Evolutionary conservation across 1,284 basidiomycete genomes (phyloP), one percentile per base, ranked within the genome.

Genomic region (Athelia psychrophila): DNA sequence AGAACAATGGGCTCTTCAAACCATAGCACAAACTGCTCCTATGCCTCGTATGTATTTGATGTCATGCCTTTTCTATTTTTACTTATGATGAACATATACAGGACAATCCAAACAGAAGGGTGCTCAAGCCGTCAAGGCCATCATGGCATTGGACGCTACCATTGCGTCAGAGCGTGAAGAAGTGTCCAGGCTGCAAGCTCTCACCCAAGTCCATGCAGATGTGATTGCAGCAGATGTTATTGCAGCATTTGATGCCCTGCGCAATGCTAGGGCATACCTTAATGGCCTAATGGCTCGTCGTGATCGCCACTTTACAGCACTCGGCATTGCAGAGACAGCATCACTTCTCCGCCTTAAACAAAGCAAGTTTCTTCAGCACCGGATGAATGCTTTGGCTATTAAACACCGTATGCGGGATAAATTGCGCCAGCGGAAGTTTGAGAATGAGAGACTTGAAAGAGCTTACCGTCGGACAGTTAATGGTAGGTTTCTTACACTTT

Each of bases 311-410:
- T 19, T 48, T 13, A 30, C 50, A n/a, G 50, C 24, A 3, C 47
- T 53, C 13, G 52, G 53, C 18, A 30, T 30, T 30, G 22, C 13
- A 23, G 53, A 54, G 42, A 22, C 44, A 56, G 42, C 46, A 10
- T 20, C 42, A n/a, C 47, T 56, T 9, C 3, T 22, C 4, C 35
- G 25, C n/a, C 30, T 55, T 42, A 47, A 47, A 38, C 47, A 48
- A n/a, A 48, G 46, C 45, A 27, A 23, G 3, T 56, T 44, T 45
- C 32, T 56, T 19, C 33, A 30, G 1, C 22, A 27, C 27, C 23
- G 22, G n/a, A 52, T 56, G 50, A 55, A 56, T 48, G 53, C 54
- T 18, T 42, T 44, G 20, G 54, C 54, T 8, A n/a, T 56, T 16
- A 56, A 56, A 44, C 44, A 48, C 20, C 18, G 49, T 20, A 49